Base-by-base conservation (phyloP, 805 yeast species). In the Candida vaughaniae region DNA sequence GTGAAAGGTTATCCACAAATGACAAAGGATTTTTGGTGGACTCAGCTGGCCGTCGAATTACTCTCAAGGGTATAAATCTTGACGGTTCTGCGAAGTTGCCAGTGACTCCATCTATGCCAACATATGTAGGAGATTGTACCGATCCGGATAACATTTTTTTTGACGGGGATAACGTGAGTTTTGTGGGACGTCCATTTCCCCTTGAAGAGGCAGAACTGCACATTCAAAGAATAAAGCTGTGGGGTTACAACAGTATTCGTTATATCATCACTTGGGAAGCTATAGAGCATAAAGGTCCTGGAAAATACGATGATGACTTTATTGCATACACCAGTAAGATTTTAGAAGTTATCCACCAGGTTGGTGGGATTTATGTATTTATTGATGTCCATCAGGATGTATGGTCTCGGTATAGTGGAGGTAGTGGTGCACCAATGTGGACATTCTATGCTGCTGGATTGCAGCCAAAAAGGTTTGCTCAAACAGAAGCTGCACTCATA, bases 371-470 rank as follows among this genome's bases (percentile, higher is more conserved):
- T 14, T 85, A 83, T 49, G 86, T 88, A 5, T 80, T 85, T 47
- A 55, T 90, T 46, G 96, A 90, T 53, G 87, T 95, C 1, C 97
- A 90, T 56, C 97, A 90, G 58, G 97, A 90, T 56, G 95, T 82
- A 9, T 90, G 97, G 97, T 82, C 93, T 1, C 73, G 96, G 32
- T 85, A 72, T 54, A 68, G 80, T 8, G 96, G 96, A 4, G 97
- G 97, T 2, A 80, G 87, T 31, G 97, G 97, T 14, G 95, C 96
- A 3, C 97, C 97, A 1, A 51, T 86, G 52, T 90, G 97, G 97
- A 89, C 97, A 0, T 56, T 89, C 3, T 81, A 85, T 52, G 90
- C 93, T 16, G 95, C 91, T 2, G 96, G 96, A 1, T 62, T 90
- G 32, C 77, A 90, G 38, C 96, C 96, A 0, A 66, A 56, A n/a